These are phyloP conservation scores for Candida pseudocylindracea DNA, from an alignment of 1,139 yeast species.

Conservation along the genomic window DNA sequence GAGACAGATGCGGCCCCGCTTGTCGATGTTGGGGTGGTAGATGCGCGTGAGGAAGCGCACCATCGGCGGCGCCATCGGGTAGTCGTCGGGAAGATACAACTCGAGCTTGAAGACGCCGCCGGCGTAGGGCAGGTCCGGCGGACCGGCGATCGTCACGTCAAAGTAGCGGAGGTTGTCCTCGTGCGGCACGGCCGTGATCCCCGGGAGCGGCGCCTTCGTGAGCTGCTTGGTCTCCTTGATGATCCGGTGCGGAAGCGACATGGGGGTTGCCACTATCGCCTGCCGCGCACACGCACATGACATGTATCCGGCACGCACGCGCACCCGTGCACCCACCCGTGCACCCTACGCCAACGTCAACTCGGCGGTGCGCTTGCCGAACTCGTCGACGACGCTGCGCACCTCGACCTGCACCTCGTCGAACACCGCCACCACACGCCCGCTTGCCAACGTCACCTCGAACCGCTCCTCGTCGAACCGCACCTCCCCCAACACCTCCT, in stretches of 20 bases:
- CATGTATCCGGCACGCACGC: too few species aligned
- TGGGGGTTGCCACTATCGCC: too few species aligned
- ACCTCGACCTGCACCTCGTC: slow-evolving; percentile 74
- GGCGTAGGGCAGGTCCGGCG: slow-evolving; percentile 68
- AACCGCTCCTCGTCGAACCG: slow-evolving; percentile 62
- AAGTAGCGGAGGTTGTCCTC: slow-evolving; percentile 87
- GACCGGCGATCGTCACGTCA: slow-evolving; percentile 73
- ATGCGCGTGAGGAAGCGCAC: slow-evolving; percentile 82
- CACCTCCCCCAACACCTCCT: slow-evolving; percentile 52
- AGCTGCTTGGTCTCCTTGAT: slow-evolving; percentile 87
- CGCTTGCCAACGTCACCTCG: slow-evolving; percentile 32
- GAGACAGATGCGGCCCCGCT: slow-evolving; percentile 83
- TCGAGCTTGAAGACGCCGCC: slow-evolving; percentile 57
- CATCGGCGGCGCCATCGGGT: slow-evolving; percentile 87
- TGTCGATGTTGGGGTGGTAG: slow-evolving; percentile 91
- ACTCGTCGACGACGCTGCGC: slow-evolving; percentile 61
- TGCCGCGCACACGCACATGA: too few species aligned
- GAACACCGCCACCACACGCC: slow-evolving; percentile 44
- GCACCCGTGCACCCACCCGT: not conserved
- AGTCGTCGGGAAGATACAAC: slow-evolving; percentile 69
- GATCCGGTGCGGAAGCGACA: slow-evolving; percentile 53
- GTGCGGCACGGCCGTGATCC: slow-evolving; percentile 80
- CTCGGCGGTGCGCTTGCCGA: slow-evolving; percentile 85
- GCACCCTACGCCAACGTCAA: slow-evolving; percentile 9
- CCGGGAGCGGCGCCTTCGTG: slow-evolving; percentile 90